Conservation (phyloP, 305 asterid genomes). For the Vinca major region DNA sequence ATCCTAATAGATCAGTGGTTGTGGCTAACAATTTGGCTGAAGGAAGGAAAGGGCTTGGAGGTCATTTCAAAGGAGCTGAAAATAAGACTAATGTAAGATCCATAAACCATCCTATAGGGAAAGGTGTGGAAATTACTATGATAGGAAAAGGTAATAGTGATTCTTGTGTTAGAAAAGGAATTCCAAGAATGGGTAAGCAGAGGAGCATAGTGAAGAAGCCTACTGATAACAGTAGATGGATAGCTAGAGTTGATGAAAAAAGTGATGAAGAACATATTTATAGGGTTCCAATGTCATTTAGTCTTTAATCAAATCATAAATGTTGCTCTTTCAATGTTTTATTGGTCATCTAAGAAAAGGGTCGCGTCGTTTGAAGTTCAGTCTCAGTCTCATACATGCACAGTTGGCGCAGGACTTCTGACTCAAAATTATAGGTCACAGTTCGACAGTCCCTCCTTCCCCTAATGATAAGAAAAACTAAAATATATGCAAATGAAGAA, state of each 20-base stretch:
- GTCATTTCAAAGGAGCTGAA: slow-evolving; percentile 37
- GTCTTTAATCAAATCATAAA: background rate
- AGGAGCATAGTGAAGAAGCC: slow-evolving; percentile 21
- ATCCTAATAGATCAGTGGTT: slow-evolving; percentile 44
- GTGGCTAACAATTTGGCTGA: slow-evolving; percentile 51
- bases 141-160: slow-evolving; percentile 33
- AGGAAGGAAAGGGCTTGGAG: slow-evolving; percentile 42
- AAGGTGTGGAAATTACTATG: slow-evolving; percentile 50
- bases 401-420: too few relatives aligned
- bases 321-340: background rate
- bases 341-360: too few relatives aligned
- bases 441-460: too few relatives aligned
- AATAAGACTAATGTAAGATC: slow-evolving; percentile 33
- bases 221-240: slow-evolving; percentile 40
- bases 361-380: too few relatives aligned
- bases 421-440: too few relatives aligned
- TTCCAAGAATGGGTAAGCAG: slow-evolving; percentile 20
- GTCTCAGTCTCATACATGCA: too few relatives aligned
- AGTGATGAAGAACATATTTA: slow-evolving; percentile 59
- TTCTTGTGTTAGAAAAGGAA: slow-evolving; percentile 7
- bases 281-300: slow-evolving; percentile 38
- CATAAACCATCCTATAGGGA: slow-evolving; percentile 45
- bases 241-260: slow-evolving; percentile 38
- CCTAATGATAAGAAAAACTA: too few relatives aligned
- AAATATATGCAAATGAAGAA: too few relatives aligned